A percentile compares a stretch with the other conserved stretches of the same genome.
Conservation (phyloP, 2,329 filamentous ascomycete genomes). For the Cladosporium sp. region DNA sequence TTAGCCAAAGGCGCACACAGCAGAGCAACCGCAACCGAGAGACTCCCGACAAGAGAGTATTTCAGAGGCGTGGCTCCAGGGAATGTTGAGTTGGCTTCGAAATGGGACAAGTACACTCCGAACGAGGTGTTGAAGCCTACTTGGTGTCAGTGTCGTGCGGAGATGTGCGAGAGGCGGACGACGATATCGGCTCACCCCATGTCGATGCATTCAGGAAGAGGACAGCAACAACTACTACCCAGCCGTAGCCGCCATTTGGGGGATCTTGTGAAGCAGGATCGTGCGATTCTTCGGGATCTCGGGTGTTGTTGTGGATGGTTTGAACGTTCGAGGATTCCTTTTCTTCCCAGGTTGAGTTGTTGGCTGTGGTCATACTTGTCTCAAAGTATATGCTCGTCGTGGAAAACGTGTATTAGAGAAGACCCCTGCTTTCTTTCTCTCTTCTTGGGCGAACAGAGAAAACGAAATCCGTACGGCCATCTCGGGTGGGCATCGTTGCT, state of each 20-base stretch:
- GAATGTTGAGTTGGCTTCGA: slow-evolving; percentile 33
- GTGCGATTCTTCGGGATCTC: background rate
- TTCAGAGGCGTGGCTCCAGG: slow-evolving; percentile 32
- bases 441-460: too few relatives aligned
- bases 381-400: too few relatives aligned
- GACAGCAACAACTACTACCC: slow-evolving; percentile 28
- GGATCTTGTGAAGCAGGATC: slow-evolving; percentile 7
- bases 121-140: slow-evolving; percentile 26
- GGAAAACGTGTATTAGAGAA: too few relatives aligned
- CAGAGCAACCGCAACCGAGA: slow-evolving; percentile 34
- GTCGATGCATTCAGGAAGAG: slow-evolving; percentile 30
- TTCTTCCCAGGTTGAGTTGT: background rate
- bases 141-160: too few relatives aligned
- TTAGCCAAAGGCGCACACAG: slow-evolving; percentile 17
- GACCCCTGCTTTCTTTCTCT: too few relatives aligned
- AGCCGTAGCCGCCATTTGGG: slow-evolving; percentile 36
- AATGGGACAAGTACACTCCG: slow-evolving; percentile 41
- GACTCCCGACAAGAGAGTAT: slow-evolving; percentile 39
- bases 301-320: background rate
- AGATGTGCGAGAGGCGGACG: too few relatives aligned
- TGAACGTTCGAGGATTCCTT: background rate
- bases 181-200: slow-evolving; percentile 25
- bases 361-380: background rate
- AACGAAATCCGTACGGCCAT: too few relatives aligned
- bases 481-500: too few relatives aligned